Evolutionary conservation across 2,329 filamentous ascomycete genomes (phyloP), one percentile per base, ranked within the genome.

Genomic region (Aspergillus calidoustus): DNA sequence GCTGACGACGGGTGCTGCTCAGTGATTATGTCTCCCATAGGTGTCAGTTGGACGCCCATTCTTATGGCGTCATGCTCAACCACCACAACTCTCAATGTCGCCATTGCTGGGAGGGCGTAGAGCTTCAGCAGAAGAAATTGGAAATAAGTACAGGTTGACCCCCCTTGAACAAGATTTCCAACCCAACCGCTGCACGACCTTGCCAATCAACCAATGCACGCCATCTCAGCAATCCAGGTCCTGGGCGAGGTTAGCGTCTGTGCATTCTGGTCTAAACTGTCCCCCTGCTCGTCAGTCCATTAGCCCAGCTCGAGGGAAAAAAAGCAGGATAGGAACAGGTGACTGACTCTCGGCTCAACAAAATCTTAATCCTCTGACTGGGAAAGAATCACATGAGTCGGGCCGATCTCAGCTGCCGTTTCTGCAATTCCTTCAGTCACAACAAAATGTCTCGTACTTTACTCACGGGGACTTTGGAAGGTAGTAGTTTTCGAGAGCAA

Each of bases 171-270:
- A 50, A 34, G 44, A 49, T 57, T 57, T 23, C 22, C 46, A 57
- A 43, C 46, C 31, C 54, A 51, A 57, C 54, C 54, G 46, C 46
- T 50, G 47, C 54, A 57, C 41, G 34, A 15, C 34, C 34, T 41
- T 41, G 34, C 34, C 34, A 51, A 31, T 38, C n/a, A 41, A 28
- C 17, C 52, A 25, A 55, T 55, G 57, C 57, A 55, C 19, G 50
- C 49, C 46, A 53, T 54, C 38, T 54, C 3, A 34, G 38, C 34
- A 54, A 55, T 56, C 59, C 53, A 61, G 59, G 54, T 57, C 57
- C 53, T 61, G 48, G 43, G 59, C 54, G 53, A 61, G 56, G 59
- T 41, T 51, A 34, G 28, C 34, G 30, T 34, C 49, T 46, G 59
- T 53, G 54, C 54, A 41, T 41, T 41, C 11, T 41, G 34, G 34